A percentile compares a stretch with the other conserved stretches of the same genome.
phyloP scores from a whole-genome alignment of 75 land plant species.

The Cupressus sempervirens region DNA sequence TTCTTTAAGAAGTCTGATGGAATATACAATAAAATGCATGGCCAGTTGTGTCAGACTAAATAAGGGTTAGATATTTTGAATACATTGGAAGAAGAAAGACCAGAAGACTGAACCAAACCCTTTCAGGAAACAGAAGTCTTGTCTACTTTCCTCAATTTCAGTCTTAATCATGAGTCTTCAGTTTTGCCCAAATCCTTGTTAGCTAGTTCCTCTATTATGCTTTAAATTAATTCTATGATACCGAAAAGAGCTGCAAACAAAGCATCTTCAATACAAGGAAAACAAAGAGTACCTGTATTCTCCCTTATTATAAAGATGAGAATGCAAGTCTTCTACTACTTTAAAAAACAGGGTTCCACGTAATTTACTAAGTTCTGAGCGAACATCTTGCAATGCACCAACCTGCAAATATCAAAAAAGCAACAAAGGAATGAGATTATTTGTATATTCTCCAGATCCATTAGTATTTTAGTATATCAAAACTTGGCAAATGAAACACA shows the following conservation, averaged over 20 bases:
- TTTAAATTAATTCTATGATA: not conserved
- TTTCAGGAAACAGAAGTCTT: not conserved
- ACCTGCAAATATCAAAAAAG: slow-evolving; percentile 45
- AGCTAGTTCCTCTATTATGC: not conserved
- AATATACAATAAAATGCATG: not conserved
- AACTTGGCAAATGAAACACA: not conserved
- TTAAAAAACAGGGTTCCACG: slow-evolving; percentile 81
- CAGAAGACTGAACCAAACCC: not conserved
- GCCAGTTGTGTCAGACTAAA: not conserved
- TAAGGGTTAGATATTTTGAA: not conserved
- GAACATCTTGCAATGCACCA: slow-evolving; percentile 98
- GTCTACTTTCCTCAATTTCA: not conserved
- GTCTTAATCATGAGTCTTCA: not conserved
- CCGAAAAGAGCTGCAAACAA: not conserved
- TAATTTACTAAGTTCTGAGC: slow-evolving; percentile 84
- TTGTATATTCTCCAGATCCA: not conserved
- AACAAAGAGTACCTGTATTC: slow-evolving; percentile 64
- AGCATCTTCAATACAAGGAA: not conserved
- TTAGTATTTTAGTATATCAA: not conserved
- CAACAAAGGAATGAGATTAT: not conserved
- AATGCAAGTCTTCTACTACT: slow-evolving; percentile 88
- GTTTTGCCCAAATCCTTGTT: not conserved
- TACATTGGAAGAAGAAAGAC: not conserved
- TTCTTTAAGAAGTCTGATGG: not conserved
- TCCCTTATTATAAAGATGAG: slow-evolving; percentile 92